Conservation (phyloP, 2,329 filamentous ascomycete genomes). For the Fusarium oligoseptatum region DNA sequence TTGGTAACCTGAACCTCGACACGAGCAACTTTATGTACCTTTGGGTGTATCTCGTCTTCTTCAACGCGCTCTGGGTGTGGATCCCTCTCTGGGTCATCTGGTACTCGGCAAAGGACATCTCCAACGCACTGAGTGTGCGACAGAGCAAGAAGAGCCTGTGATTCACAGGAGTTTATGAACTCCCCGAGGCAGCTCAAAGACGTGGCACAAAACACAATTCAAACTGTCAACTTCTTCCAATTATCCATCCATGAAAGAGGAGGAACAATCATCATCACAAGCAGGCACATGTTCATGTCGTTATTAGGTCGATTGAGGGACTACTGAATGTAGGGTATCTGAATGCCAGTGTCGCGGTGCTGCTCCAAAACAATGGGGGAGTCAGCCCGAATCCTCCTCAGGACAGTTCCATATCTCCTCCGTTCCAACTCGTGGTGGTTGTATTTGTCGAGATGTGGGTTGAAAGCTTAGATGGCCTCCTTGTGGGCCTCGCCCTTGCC, state of each 20-base stretch:
- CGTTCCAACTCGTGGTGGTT: constrained; percentile 4
- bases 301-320: constrained; percentile 36
- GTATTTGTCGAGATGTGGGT: background rate
- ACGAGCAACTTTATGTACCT: constrained; percentile 76
- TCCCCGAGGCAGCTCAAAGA: background rate
- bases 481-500: constrained; percentile 59
- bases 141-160: constrained; percentile 50
- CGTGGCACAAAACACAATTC: background rate
- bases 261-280: background rate
- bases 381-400: constrained; percentile 17
- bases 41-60: constrained; percentile 77
- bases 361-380: background rate
- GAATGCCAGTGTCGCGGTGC: constrained; percentile 18
- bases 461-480: constrained; percentile 52
- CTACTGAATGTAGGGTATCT: constrained; percentile 45
- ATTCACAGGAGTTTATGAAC: background rate
- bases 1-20: constrained; percentile 72
- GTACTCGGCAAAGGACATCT: constrained; percentile 67
- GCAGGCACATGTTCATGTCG: background rate
- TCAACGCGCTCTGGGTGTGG: constrained; percentile 77
- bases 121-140: constrained; percentile 61
- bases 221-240: background rate
- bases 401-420: constrained; percentile 3
- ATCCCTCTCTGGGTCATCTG: constrained; percentile 72
- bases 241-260: background rate